A percentile compares a stretch with the other conserved stretches of the same genome.
phyloP scores from a whole-genome alignment of 192 early-diverging fungal species.

The Entomortierella chlamydospora region DNA sequence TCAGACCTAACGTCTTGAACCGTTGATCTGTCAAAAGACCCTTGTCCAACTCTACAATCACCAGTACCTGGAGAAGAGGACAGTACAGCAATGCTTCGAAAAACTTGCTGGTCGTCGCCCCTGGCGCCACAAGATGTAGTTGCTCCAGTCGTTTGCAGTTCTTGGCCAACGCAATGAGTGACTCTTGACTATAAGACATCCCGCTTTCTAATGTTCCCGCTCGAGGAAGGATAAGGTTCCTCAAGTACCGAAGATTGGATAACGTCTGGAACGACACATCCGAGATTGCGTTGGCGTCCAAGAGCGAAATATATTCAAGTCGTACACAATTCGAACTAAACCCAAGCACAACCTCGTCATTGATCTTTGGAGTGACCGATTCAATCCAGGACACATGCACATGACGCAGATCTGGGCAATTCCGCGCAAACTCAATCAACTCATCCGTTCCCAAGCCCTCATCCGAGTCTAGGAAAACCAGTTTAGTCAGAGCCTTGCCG shows the following conservation, averaged over 20 bases:
- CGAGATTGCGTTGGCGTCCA: slow-evolving; percentile 51
- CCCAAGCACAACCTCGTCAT: slow-evolving; percentile 43
- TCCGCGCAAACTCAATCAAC: slow-evolving; percentile 48
- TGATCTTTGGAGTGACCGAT: slow-evolving; percentile 42
- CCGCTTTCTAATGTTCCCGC: slow-evolving; percentile 38
- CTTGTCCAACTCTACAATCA: slow-evolving; percentile 48
- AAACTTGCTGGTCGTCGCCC: slow-evolving; percentile 41
- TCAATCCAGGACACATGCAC: slow-evolving; percentile 48
- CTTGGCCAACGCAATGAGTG: slow-evolving; percentile 39
- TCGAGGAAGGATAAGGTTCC: slow-evolving; percentile 45
- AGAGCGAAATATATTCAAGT: slow-evolving; percentile 46
- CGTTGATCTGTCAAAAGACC: slow-evolving; percentile 48
- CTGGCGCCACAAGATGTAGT: slow-evolving; percentile 43
- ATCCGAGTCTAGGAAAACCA: slow-evolving; percentile 49
- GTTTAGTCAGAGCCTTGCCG: slow-evolving; percentile 47
- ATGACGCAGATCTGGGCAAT: slow-evolving; percentile 51
- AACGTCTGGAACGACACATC: slow-evolving; percentile 48
- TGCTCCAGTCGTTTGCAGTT: slow-evolving; percentile 48
- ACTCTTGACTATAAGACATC: slow-evolving; percentile 47
- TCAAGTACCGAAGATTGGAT: slow-evolving; percentile 39
- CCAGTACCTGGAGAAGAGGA: slow-evolving; percentile 42
- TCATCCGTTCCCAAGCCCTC: slow-evolving; percentile 34
- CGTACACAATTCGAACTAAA: slow-evolving; percentile 38
- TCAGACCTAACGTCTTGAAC: slow-evolving; percentile 44
- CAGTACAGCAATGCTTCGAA: slow-evolving; percentile 46